These are phyloP conservation scores for Diplodia sapinea DNA, from an alignment of 2,329 filamentous ascomycete species.

Conservation along the genomic window DNA sequence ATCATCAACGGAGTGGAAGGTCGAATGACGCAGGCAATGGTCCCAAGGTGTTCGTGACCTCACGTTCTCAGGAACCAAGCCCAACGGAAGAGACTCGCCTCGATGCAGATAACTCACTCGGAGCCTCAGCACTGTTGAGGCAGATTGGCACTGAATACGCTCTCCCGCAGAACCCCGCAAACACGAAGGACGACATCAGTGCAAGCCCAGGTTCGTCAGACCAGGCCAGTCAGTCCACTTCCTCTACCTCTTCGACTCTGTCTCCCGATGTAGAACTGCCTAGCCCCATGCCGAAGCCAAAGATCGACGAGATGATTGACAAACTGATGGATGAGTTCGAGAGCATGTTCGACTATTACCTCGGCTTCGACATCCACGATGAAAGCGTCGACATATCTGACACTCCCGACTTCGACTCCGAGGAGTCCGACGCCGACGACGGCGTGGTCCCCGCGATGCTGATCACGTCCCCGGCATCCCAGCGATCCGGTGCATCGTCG, in stretches of 20 bases:
- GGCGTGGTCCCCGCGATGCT: background rate
- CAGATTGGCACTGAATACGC: background rate
- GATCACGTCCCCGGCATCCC: background rate
- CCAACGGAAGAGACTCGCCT: background rate
- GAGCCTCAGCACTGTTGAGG: background rate
- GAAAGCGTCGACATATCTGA: background rate
- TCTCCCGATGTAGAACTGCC: background rate
- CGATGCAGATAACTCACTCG: background rate
- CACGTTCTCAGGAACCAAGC: background rate
- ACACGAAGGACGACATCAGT: background rate
- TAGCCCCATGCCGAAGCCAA: background rate
- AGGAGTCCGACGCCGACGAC: background rate
- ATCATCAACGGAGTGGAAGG: no score
- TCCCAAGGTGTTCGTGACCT: background rate
- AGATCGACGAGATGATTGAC: slow-evolving; percentile 5
- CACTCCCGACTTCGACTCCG: background rate
- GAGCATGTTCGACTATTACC: slow-evolving; percentile 4
- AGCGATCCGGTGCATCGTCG: no score
- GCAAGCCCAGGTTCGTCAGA: background rate
- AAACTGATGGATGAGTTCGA: background rate
- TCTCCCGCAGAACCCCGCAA: background rate
- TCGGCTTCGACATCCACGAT: background rate
- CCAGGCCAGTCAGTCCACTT: background rate
- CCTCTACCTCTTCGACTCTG: background rate
- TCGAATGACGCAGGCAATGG: background rate